A percentile compares a stretch with the other conserved stretches of the same genome.
Conservation (phyloP, 2,329 filamentous ascomycete species). For the Escovopsis sp. region DNA sequence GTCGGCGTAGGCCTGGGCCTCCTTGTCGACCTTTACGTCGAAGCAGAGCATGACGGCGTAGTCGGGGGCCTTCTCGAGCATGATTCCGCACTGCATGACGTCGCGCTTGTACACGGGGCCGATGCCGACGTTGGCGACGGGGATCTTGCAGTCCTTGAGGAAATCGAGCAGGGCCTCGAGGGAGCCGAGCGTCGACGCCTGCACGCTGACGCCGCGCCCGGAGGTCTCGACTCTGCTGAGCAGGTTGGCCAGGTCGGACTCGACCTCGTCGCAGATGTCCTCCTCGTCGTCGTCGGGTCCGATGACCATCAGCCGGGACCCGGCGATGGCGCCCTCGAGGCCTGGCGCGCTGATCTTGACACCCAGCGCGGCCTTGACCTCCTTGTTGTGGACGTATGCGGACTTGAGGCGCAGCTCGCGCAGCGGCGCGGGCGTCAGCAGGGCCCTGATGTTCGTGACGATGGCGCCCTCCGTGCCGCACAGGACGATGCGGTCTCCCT, state of each 20-base stretch:
- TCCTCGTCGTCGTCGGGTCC: constrained; percentile 94
- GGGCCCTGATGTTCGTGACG: constrained; percentile 83
- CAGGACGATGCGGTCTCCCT: constrained; percentile 87
- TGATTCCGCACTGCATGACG: constrained; percentile 86
- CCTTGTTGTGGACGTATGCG: constrained; percentile 95
- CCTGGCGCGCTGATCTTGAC: constrained; percentile 97
- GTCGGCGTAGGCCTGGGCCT: constrained; percentile 79
- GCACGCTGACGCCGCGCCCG: constrained; percentile 88
- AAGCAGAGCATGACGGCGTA: constrained; percentile 99
- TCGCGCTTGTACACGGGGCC: constrained; percentile 97
- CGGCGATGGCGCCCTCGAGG: constrained; percentile 89
- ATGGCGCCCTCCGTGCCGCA: constrained; percentile 97
- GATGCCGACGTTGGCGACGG: constrained; percentile 92
- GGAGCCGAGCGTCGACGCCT: constrained; percentile 93
- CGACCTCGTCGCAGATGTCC: constrained; percentile 91
- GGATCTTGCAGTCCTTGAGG: constrained; percentile 90
- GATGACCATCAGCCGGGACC: constrained; percentile 85
- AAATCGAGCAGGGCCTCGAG: constrained; percentile 94
- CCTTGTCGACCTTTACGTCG: constrained; percentile 98
- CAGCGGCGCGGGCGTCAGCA: constrained; percentile 83
- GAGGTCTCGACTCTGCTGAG: constrained; percentile 85
- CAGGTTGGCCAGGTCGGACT: constrained; percentile 81
- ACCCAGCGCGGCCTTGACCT: constrained; percentile 95
- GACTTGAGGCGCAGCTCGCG: constrained; percentile 93
- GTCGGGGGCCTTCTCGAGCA: constrained; percentile 91